Base-by-base conservation (phyloP, 208 protist genomes). In the Crithidia fasciculata region DNA sequence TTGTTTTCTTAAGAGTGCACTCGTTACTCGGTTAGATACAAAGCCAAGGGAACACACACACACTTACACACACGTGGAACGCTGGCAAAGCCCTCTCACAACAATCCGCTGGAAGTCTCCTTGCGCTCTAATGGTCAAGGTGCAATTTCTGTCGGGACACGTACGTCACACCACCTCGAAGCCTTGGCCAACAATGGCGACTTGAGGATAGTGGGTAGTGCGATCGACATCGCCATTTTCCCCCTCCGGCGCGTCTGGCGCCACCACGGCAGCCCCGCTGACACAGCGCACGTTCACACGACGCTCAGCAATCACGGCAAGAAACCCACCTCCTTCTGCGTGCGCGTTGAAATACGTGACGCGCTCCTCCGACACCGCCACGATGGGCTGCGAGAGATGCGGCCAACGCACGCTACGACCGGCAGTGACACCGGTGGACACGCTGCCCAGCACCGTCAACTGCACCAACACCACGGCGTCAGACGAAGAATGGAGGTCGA, bases 281-380 rank as follows among this genome's bases (percentile, higher is more conserved):
- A 90, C 85, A 19, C 87, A 82, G 8, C 89, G 86, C n/a, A 91
- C 80, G 61, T 83, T 92, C 10, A 85, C 60, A 0, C 87, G 86
- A 18, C 69, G 75, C 40, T 77, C 50, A 16, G 36, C 6, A 41
- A 53, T 39, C 13, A 78, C 50, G 5, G 44, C 13, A 8, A 79
- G 41, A 8, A 59, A 37, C 15, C 62, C 76, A 41, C 65, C 50
- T 40, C 53, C 36, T 12, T 70, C 78, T 19, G 62, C 63, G 44
- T 69, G 67, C 16, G 70, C 66, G 41, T 74, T 60, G 39, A 86
- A 83, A 39, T 73, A 37, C 6, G 77, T 55, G 18, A 83, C 4
- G 7, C 69, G 76, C 59, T 90, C 85, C 43, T 87, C 82, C n/a
- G 78, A 87, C 7, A 85, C 79, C 37, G 58, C 79, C 16, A 87